These are phyloP conservation scores for Cupressus sempervirens DNA, from an alignment of 75 land plant species.

Conservation along the genomic window DNA sequence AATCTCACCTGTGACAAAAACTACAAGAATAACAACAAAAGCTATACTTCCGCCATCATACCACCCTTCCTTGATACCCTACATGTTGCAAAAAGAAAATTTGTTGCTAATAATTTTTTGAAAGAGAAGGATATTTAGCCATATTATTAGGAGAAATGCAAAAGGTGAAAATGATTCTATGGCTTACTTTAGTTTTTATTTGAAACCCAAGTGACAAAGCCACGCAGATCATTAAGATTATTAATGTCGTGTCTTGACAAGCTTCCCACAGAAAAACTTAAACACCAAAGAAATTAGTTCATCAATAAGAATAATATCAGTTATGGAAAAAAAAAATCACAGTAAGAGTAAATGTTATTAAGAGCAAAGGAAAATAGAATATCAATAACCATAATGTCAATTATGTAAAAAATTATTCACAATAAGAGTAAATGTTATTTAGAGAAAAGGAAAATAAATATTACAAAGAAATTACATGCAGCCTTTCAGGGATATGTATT, in stretches of 20 bases:
- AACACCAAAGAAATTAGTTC: not conserved
- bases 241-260: slow-evolving; percentile 89
- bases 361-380: not conserved
- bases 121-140: no score
- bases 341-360: not conserved
- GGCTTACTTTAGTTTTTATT: slow-evolving; percentile 65
- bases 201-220: slow-evolving; percentile 62
- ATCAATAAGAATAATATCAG: not conserved
- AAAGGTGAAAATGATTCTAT: not conserved
- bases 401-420: no score
- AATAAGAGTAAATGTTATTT: no score
- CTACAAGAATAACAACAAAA: no score
- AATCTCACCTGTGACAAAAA: no score
- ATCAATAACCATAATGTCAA: no score
- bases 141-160: not conserved
- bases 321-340: not conserved
- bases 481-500: slow-evolving; percentile 71
- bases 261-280: no score
- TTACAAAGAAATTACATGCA: slow-evolving; percentile 54
- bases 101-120: no score
- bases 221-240: slow-evolving; percentile 83
- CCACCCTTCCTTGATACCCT: no score
- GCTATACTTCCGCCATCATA: no score
- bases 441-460: no score
- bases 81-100: no score